Base-by-base conservation (phyloP, 2,329 filamentous ascomycete species). In the Pyrenochaeta sp. region DNA sequence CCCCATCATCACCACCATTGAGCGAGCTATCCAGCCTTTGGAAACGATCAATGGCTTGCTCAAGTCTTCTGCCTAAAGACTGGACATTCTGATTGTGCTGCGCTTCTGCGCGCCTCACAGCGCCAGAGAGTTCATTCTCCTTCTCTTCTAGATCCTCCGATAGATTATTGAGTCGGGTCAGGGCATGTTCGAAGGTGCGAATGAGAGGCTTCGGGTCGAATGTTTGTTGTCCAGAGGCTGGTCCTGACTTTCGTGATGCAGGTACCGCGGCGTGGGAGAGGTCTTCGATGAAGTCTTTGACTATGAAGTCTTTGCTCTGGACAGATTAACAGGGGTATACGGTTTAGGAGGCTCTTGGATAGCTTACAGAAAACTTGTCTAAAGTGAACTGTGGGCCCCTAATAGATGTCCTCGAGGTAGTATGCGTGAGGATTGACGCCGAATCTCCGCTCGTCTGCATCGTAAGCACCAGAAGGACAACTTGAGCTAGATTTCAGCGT, bases 201-300 rank as follows among this genome's bases (percentile, higher is more conserved):
- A 99, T 99, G 68, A 99, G 83, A 32, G 95, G 96, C 79, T 99
- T 99, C 0, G 95, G 93, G 72, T 99, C 95, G 80, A 99, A 99
- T 4, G 84, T 73, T 61, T 75, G 62, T 60, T 72, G 69, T 62
- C 58, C 65, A 30, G 77, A 67, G 61, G 77, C 71, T 32, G 86
- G 84, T 7, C 86, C 88, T 13, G 93, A 97, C 58, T 91, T 90
- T 52, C 95, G 91, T 72, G 89, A 91, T 24, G 85, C 83, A n/a
- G 91, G 89, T 36, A 92, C 86, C 24, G 92, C 91, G 67, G 85
- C 91, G 63, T 98, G 93, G 50, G 94, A 95, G 56, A 99, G 88
- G 50, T 90, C 88, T 77, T 99, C 96, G 69, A 99, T 90, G 76
- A 99, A 99, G 81, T 99, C 95, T 73, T 96, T 93, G 66, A 98